Evolutionary conservation across 2,329 filamentous ascomycete genomes (phyloP).

Genomic region (Paracamarosporium sp.): DNA sequence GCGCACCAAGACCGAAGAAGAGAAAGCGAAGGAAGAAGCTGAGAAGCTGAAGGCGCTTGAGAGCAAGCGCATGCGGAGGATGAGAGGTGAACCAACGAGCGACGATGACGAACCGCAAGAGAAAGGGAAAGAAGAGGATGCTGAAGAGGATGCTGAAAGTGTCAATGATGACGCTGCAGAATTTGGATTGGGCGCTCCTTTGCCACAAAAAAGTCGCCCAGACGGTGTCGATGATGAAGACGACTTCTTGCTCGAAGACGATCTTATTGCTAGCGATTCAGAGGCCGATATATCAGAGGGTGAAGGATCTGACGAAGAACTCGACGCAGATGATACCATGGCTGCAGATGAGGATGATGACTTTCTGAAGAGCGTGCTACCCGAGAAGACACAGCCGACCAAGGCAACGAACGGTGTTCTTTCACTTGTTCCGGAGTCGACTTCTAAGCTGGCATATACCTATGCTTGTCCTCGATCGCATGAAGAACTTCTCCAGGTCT

Average conservation of each 20-base stretch:
- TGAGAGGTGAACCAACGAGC: constrained; percentile 82
- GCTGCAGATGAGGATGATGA: constrained; percentile 57
- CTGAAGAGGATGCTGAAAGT: constrained; percentile 44
- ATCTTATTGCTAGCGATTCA: constrained; percentile 83
- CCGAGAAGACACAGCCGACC: constrained; percentile 30
- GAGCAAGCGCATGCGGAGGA: constrained; percentile 79
- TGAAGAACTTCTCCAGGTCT: constrained; percentile 72
- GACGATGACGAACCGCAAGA: constrained; percentile 69
- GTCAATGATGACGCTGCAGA: constrained; percentile 63
- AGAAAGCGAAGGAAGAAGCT: constrained; percentile 71
- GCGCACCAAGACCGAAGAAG: constrained; percentile 73
- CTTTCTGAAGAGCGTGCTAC: constrained; percentile 54
- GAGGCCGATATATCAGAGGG: constrained; percentile 47
- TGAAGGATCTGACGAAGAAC: constrained; percentile 36
- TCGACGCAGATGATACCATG: constrained; percentile 44
- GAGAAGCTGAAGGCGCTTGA: constrained; percentile 80
- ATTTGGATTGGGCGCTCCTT: constrained; percentile 68
- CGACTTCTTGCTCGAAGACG: constrained; percentile 88
- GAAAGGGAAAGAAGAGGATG: constrained; percentile 36
- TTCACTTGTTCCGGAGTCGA: constrained; percentile 47
- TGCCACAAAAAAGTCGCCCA: constrained; percentile 49
- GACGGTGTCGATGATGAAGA: constrained; percentile 81
- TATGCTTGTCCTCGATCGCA: constrained; percentile 85
- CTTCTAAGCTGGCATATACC: constrained; percentile 73
- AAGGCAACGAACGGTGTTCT: constrained; percentile 52